A percentile compares a stretch with the other conserved stretches of the same genome.
Evolutionary conservation across 2,329 filamentous ascomycete genomes (phyloP).

Genomic region (Penicillium sp.): DNA sequence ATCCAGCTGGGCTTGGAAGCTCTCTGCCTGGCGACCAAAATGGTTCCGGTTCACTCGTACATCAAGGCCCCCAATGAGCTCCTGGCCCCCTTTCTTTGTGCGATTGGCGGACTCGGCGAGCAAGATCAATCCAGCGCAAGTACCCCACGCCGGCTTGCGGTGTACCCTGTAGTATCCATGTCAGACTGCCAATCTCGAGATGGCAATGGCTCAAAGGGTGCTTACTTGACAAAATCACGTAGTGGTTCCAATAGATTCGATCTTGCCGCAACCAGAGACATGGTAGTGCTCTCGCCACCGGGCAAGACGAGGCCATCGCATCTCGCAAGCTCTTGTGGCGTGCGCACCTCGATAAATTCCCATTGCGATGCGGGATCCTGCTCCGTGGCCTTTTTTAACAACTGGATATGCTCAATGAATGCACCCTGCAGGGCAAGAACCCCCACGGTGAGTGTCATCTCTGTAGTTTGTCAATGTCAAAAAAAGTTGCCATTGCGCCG

Average conservation of each 20-base stretch:
- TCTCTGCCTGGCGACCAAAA: slow-evolving; percentile 89
- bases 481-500: slow-evolving; percentile 4
- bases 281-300: slow-evolving; percentile 90
- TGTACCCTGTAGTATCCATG: slow-evolving; percentile 50
- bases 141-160: slow-evolving; percentile 86
- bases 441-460: slow-evolving; percentile 49
- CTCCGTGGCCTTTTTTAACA: slow-evolving; percentile 62
- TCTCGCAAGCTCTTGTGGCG: slow-evolving; percentile 58
- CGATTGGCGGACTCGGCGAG: slow-evolving; percentile 81
- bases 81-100: slow-evolving; percentile 85
- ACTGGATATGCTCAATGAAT: slow-evolving; percentile 78
- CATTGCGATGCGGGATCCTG: slow-evolving; percentile 39
- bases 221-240: slow-evolving; percentile 82
- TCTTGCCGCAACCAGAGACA: slow-evolving; percentile 78
- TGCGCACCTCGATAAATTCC: slow-evolving; percentile 73
- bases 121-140: slow-evolving; percentile 88
- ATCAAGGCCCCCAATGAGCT: slow-evolving; percentile 84
- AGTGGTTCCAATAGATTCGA: slow-evolving; percentile 77
- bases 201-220: slow-evolving; percentile 10
- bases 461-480: slow-evolving; percentile 14
- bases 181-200: slow-evolving; percentile 5
- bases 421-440: slow-evolving; percentile 81
- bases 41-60: slow-evolving; percentile 91
- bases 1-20: slow-evolving; percentile 70
- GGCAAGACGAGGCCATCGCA: slow-evolving; percentile 87